Evolutionary conservation across 2,329 filamentous ascomycete species (phyloP).

Genomic region (Diaporthe capsici): DNA sequence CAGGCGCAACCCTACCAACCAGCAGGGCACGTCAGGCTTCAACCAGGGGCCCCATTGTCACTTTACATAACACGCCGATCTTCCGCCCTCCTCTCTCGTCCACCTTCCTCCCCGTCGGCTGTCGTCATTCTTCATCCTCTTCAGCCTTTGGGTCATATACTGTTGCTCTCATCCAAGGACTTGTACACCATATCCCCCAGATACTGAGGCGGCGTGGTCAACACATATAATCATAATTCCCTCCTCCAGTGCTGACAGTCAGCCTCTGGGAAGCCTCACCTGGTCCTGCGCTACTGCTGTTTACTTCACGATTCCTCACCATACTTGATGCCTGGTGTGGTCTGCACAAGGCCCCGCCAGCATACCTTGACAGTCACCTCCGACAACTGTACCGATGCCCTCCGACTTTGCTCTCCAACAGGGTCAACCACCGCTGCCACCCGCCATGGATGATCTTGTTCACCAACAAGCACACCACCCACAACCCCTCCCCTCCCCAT

Average conservation of each 20-base stretch:
- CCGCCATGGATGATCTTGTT: conserved; percentile 32
- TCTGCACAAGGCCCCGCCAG: conserved; percentile 21
- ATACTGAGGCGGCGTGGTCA: not conserved
- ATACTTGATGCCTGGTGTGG: conserved; percentile 23
- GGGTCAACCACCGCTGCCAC: conserved; percentile 32
- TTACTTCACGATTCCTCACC: not conserved
- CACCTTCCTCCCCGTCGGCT: not conserved
- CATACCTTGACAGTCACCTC: conserved; percentile 20
- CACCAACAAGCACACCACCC: conserved; percentile 39
- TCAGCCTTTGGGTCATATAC: not conserved
- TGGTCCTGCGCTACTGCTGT: not conserved
- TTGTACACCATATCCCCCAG: not conserved
- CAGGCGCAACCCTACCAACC: conserved; percentile 25
- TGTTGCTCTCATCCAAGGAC: not conserved
- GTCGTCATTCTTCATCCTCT: conserved; percentile 10
- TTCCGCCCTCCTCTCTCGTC: conserved; percentile 8
- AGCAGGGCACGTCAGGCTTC: conserved; percentile 25
- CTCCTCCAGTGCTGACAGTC: conserved; percentile 6
- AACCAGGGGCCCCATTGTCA: conserved; percentile 26
- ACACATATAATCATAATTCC: conserved; percentile 28
- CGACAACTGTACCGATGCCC: conserved; percentile 31
- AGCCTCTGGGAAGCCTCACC: not conserved
- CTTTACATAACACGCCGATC: conserved; percentile 33
- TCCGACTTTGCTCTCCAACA: conserved; percentile 37
- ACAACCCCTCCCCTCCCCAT: conserved; percentile 62